Evolutionary conservation across 768 basidiomycete genomes (phyloP).

Genomic region (Kwoniella sp.): DNA sequence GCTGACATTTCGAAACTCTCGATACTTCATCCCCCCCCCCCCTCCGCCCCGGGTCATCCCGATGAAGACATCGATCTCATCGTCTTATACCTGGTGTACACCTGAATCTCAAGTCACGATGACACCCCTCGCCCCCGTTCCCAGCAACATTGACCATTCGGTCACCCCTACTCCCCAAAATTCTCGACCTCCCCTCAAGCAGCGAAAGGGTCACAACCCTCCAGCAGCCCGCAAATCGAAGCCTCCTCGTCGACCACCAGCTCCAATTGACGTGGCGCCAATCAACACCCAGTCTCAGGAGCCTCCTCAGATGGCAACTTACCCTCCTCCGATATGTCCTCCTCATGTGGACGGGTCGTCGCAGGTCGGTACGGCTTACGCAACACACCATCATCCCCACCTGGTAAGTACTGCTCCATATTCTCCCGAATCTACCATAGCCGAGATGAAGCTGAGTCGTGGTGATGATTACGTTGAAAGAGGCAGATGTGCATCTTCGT

Average conservation of each 20-base stretch:
- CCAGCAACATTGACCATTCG: too few relatives aligned
- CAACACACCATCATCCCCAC: slow-evolving; percentile 16
- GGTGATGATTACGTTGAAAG: background rate
- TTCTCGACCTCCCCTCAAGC: background rate
- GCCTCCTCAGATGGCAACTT: background rate
- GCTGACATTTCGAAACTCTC: too few relatives aligned
- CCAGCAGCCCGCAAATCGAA: background rate
- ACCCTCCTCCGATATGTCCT: background rate
- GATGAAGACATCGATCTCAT: too few relatives aligned
- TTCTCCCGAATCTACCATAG: too few relatives aligned
- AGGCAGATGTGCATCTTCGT: slow-evolving; percentile 22
- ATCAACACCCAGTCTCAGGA: background rate
- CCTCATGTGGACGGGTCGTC: background rate
- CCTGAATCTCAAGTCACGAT: too few relatives aligned
- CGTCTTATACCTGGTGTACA: background rate
- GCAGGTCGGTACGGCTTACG: background rate
- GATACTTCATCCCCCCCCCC: too few relatives aligned
- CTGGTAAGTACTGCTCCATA: slow-evolving; percentile 3
- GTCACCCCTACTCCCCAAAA: slow-evolving; percentile 5
- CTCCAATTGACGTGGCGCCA: background rate
- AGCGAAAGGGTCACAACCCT: background rate
- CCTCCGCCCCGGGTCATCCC: too few relatives aligned
- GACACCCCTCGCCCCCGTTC: too few relatives aligned
- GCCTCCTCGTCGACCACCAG: too few relatives aligned
- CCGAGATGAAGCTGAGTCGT: background rate